A percentile compares a stretch with the other conserved stretches of the same genome.
These are phyloP conservation scores for Kwoniella mangroviensis DNA, from an alignment of 768 basidiomycete species.

Conservation along the genomic window DNA sequence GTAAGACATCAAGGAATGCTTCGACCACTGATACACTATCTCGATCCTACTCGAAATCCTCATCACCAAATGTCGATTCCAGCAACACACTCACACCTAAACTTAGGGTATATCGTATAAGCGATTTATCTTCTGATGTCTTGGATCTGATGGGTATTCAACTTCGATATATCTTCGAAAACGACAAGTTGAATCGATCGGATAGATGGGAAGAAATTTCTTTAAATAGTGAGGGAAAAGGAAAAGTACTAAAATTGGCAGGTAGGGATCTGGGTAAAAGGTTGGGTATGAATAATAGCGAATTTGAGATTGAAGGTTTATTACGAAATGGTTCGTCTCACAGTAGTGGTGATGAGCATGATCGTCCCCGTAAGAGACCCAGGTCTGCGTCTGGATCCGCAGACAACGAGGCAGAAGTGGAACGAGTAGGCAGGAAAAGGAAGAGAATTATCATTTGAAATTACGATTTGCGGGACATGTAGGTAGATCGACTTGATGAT, in stretches of 20 bases:
- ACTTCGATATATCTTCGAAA: conserved; percentile 1
- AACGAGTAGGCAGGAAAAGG: not conserved
- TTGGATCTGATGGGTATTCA: not conserved
- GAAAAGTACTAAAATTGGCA: not conserved
- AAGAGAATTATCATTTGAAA: not conserved
- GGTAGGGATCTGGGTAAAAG: not conserved
- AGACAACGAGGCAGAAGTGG: not conserved
- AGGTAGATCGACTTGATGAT: no score
- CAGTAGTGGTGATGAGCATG: not conserved
- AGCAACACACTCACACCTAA: not conserved
- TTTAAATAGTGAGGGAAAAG: not conserved
- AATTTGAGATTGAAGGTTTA: conserved; percentile 2
- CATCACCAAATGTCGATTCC: not conserved
- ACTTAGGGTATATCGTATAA: not conserved
- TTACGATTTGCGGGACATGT: not conserved
- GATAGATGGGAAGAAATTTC: not conserved
- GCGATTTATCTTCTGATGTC: not conserved
- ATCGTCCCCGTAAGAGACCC: not conserved
- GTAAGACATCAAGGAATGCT: no score
- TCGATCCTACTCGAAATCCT: no score
- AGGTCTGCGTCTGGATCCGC: no score
- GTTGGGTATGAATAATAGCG: not conserved
- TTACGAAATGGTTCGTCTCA: not conserved
- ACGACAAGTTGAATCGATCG: not conserved
- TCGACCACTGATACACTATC: no score